Evolutionary conservation across 2,329 filamentous ascomycete genomes (phyloP).

Genomic region (Epichloe bromicola): DNA sequence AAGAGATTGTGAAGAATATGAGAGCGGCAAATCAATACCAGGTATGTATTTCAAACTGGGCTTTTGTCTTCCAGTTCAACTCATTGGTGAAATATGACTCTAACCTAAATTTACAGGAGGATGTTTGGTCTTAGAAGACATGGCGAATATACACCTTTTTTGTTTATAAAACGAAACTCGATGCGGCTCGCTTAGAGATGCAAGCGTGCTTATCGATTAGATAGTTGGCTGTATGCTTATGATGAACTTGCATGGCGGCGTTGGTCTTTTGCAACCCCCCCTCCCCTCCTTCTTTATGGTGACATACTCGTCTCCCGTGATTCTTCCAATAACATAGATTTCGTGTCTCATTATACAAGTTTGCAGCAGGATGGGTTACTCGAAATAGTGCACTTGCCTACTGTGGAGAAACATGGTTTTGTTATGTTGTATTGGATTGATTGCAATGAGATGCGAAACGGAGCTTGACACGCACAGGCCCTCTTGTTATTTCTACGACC

Average conservation of each 20-base stretch:
- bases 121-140: conserved; percentile 49
- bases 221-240: neutral
- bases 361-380: neutral
- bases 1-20: conserved; percentile 97
- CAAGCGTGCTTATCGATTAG: neutral
- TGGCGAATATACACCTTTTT: neutral
- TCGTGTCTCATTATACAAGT: neutral
- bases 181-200: neutral
- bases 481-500: too few species aligned
- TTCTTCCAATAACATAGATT: neutral
- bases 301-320: neutral
- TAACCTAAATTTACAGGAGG: conserved; percentile 37
- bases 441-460: too few species aligned
- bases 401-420: too few species aligned
- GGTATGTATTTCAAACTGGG: conserved; percentile 33
- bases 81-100: neutral
- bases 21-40: conserved; percentile 91
- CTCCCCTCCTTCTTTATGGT: neutral
- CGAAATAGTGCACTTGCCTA: too few species aligned
- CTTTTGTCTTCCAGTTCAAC: neutral
- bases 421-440: too few species aligned
- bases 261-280: neutral
- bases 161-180: neutral
- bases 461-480: too few species aligned
- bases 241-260: conserved; percentile 4